Evolutionary conservation across 2,329 filamentous ascomycete species (phyloP), one percentile per base, ranked within the genome.

Genomic region (Knoxdaviesia capensis): DNA sequence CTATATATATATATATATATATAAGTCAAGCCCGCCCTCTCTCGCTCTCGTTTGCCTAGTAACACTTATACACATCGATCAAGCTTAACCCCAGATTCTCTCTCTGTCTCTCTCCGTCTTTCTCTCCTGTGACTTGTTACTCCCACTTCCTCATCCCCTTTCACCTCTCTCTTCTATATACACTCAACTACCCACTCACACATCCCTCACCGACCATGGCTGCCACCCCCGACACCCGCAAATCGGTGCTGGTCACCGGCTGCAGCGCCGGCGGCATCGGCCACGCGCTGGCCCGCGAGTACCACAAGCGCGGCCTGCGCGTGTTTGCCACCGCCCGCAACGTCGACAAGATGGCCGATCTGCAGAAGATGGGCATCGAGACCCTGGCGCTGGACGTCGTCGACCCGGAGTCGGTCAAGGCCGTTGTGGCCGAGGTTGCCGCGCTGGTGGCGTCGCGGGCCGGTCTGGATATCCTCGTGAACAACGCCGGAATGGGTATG

Each of bases 341-440:
- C 40, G 49, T 51, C 1, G 46, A 51, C 34, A 61, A 58, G 41
- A 49, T 61, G 9, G 35, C 48, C 3, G 51, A 56, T 28, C 50
- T 60, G 11, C 44, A 49, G 5, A 49, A 51, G 5, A 41, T 53
- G 35, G 59, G 52, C 38, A 53, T 66, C 39, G 53, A 57, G 31
- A 58, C 58, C 2, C 44, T 68, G 8, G 39, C 49, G 4, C 51
- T 68, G 2, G 64, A 68, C 44, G 61, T 67, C 5, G 59, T 54
- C 3, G 54, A 53, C 10, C 31, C 50, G 3, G 45, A 51, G 1
- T 60, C 56, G 3, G 58, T 66, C 40, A 48, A 47, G 35, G 50
- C 50, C 4, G 44, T 50, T 10, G 54, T 67, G 35, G 44, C 51
- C 3, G 43, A 46, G 6, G 49, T 54, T 7, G 59, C 60, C 0